Conservation (phyloP, 179 eudicot genomes). For the Nepenthes alata region DNA sequence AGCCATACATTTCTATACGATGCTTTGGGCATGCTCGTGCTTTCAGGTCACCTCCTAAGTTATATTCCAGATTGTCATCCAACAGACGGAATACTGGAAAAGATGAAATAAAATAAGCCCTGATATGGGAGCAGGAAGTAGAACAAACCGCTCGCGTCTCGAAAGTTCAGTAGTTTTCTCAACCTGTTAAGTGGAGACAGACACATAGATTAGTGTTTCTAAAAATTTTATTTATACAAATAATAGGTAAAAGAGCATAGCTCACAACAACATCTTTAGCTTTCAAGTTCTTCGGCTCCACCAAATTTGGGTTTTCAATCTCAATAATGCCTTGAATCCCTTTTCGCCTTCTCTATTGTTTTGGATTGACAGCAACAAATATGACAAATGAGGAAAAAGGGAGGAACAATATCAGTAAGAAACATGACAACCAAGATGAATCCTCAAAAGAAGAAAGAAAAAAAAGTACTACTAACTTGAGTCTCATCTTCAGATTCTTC, state of each 20-base stretch:
- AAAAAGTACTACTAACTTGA: constrained; percentile 28
- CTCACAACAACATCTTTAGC: constrained; percentile 84
- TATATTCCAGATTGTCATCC: no score
- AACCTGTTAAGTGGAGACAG: constrained; percentile 29
- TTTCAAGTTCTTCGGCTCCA: constrained; percentile 67
- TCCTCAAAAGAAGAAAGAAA: neutral
- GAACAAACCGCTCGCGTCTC: constrained; percentile 74
- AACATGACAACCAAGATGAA: neutral
- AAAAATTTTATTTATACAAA: neutral
- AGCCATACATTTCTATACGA: no score
- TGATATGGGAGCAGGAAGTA: neutral
- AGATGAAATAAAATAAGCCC: no score
- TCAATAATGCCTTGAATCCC: constrained; percentile 81
- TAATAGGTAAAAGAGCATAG: neutral
- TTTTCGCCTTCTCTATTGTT: constrained; percentile 41
- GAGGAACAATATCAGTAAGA: neutral
- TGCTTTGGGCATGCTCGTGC: no score
- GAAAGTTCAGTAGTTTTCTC: constrained; percentile 81
- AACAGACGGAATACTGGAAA: no score
- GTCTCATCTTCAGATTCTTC: constrained; percentile 60
- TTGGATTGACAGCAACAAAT: neutral
- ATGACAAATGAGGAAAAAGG: neutral
- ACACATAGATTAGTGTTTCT: neutral
- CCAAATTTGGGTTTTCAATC: constrained; percentile 86
- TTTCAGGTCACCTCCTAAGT: no score